These are phyloP conservation scores for Teunomyces barrocoloradensis DNA, from an alignment of 805 yeast species.

Conservation along the genomic window DNA sequence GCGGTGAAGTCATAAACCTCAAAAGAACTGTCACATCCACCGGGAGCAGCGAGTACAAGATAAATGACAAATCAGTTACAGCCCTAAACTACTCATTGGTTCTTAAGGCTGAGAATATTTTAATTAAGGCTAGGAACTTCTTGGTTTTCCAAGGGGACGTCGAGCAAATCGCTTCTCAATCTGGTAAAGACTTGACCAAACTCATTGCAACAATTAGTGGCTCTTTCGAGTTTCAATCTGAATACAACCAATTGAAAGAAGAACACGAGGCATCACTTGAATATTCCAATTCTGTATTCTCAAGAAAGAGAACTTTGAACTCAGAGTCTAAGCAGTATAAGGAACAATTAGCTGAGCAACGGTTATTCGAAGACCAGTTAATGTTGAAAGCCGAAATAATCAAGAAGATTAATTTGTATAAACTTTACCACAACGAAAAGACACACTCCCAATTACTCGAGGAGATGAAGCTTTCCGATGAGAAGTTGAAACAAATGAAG, in stretches of 20 bases:
- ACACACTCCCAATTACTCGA: conserved; percentile 33
- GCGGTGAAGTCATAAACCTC: conserved; percentile 57
- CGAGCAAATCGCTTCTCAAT: conserved; percentile 86
- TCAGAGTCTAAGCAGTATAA: conserved; percentile 76
- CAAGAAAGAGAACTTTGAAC: conserved; percentile 65
- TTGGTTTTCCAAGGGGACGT: conserved; percentile 97
- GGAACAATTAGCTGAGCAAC: conserved; percentile 72
- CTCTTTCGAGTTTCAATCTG: conserved; percentile 60
- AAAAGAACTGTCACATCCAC: conserved; percentile 56
- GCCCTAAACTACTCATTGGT: conserved; percentile 63
- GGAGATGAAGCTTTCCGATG: conserved; percentile 34
- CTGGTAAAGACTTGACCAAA: conserved; percentile 68
- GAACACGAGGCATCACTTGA: conserved; percentile 66
- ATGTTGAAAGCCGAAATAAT: conserved; percentile 47
- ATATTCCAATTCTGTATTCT: conserved; percentile 58
- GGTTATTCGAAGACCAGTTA: conserved; percentile 56
- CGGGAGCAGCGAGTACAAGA: conserved; percentile 67
- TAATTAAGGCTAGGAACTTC: conserved; percentile 87
- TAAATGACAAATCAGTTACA: conserved; percentile 59
- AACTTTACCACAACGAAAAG: conserved; percentile 58
- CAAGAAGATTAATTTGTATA: conserved; percentile 56
- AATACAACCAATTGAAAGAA: conserved; percentile 64
- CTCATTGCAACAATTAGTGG: conserved; percentile 84
- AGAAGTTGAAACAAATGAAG: conserved; percentile 34
- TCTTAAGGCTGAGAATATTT: conserved; percentile 73